These are phyloP conservation scores for Angomonas ambiguus DNA, from an alignment of 208 protist genomes.

Conservation along the genomic window DNA sequence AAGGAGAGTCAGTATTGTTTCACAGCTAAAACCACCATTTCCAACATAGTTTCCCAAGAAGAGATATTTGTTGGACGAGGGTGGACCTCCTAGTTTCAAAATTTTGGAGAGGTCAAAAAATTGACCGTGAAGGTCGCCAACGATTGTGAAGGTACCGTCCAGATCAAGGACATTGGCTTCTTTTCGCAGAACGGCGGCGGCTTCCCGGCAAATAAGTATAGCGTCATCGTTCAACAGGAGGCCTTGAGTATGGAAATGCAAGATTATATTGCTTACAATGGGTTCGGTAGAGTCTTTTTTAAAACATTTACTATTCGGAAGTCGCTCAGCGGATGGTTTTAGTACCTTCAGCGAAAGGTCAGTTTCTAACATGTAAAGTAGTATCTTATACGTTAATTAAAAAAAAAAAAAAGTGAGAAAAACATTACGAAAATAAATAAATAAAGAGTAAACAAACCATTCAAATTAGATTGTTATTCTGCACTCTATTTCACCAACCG, in stretches of 20 bases:
- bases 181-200: slow-evolving; percentile 42
- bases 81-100: slow-evolving; percentile 53
- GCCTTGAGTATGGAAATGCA: slow-evolving; percentile 63
- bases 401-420: too few relatives aligned
- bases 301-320: slow-evolving; percentile 17
- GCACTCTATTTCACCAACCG: too few relatives aligned
- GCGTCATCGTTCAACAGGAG: slow-evolving; percentile 45
- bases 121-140: slow-evolving; percentile 94
- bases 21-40: slow-evolving; percentile 94
- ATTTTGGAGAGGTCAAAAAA: slow-evolving; percentile 90
- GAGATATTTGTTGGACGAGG: slow-evolving; percentile 92
- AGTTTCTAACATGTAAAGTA: too few relatives aligned
- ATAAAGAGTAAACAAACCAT: slow-evolving; percentile 10
- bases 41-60: slow-evolving; percentile 99
- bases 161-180: slow-evolving; percentile 62
- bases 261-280: slow-evolving; percentile 36
- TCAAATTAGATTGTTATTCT: too few relatives aligned
- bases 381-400: too few relatives aligned
- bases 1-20: slow-evolving; percentile 96
- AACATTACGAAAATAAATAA: slow-evolving; percentile 7
- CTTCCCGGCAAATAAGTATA: slow-evolving; percentile 39
- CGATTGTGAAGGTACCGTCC: slow-evolving; percentile 69
- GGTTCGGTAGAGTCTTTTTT: neutral
- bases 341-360: neutral
- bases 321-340: neutral